Evolutionary conservation across 495 filamentous ascomycete species (phyloP).

Genomic region (Chlorociboria aeruginascens): DNA sequence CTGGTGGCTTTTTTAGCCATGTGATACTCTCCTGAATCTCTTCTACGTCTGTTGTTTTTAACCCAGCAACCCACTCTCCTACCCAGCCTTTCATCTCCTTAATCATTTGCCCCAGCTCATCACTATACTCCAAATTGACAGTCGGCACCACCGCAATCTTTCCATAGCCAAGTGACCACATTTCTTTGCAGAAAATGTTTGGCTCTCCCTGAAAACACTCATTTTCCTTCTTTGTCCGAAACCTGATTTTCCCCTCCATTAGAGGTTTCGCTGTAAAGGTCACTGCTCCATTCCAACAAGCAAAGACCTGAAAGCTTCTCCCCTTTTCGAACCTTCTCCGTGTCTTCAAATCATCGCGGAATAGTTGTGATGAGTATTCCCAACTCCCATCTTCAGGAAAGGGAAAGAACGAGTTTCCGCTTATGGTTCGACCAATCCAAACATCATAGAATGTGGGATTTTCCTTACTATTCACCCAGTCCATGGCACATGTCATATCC

Average conservation of each 20-base stretch:
- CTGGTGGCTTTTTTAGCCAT: conserved; percentile 19
- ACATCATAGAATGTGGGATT: conserved; percentile 46
- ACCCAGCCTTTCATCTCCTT: conserved; percentile 33
- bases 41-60: not conserved
- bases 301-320: conserved; percentile 40
- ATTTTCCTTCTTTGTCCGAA: conserved; percentile 23
- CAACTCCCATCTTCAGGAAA: conserved; percentile 32
- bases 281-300: conserved; percentile 39
- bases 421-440: conserved; percentile 36
- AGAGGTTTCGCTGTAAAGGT: conserved; percentile 25
- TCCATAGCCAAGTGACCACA: conserved; percentile 32
- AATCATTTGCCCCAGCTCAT: conserved; percentile 23
- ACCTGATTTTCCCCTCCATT: conserved; percentile 22
- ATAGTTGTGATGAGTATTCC: conserved; percentile 30
- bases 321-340: conserved; percentile 17
- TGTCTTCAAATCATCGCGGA: conserved; percentile 28
- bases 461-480: conserved; percentile 34
- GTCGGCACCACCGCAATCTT: conserved; percentile 36
- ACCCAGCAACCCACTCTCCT: conserved; percentile 19
- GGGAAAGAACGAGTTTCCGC: conserved; percentile 37
- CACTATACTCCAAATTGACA: conserved; percentile 35
- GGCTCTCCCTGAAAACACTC: conserved; percentile 39
- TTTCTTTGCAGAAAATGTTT: conserved; percentile 35
- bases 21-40: conserved; percentile 14
- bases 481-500: conserved; percentile 42